Percentiles rank a stretch among this genome's conserved stretches.
Conservation (phyloP, 78 protist species). For the Planoprotostelium fungivorum region DNA sequence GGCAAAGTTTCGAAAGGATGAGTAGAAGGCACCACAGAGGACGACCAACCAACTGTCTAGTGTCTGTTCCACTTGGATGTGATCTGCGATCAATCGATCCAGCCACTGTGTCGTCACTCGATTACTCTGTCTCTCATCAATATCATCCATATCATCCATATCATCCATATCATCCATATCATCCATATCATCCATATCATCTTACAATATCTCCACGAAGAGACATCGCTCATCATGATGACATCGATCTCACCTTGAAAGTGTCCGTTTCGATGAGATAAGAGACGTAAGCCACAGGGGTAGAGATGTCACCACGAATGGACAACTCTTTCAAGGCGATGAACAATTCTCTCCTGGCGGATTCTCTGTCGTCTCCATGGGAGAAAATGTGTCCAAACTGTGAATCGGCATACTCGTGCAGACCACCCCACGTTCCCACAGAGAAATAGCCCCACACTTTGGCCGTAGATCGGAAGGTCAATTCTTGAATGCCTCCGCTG, state of each 20-base stretch:
- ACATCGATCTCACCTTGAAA: slow-evolving; percentile 19
- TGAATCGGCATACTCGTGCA: slow-evolving; percentile 59
- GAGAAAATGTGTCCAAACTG: slow-evolving; percentile 97
- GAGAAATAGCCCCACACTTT: slow-evolving; percentile 97
- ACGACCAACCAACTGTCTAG: slow-evolving; percentile 53
- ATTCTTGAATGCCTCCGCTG: slow-evolving; percentile 75
- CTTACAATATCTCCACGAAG: no score
- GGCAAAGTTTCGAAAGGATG: slow-evolving; percentile 15
- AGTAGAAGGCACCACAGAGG: slow-evolving; percentile 66
- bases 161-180: no score
- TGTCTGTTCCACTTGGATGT: slow-evolving; percentile 23
- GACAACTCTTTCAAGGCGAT: slow-evolving; percentile 84
- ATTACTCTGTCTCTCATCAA: slow-evolving; percentile 21
- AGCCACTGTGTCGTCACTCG: slow-evolving; percentile 87
- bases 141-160: no score
- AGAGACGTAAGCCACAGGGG: slow-evolving; percentile 83
- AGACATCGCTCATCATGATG: no score
- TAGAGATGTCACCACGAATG: slow-evolving; percentile 91
- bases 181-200: no score
- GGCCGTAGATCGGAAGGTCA: slow-evolving; percentile 82
- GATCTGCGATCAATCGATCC: slow-evolving; percentile 58
- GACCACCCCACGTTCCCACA: slow-evolving; percentile 55
- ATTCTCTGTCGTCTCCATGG: slow-evolving; percentile 78
- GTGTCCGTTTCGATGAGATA: slow-evolving; percentile 72
- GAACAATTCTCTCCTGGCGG: slow-evolving; percentile 73